These are phyloP conservation scores for Globisporangium takayamanum DNA, from an alignment of 352 stramenopile genomes.

Conservation along the genomic window DNA sequence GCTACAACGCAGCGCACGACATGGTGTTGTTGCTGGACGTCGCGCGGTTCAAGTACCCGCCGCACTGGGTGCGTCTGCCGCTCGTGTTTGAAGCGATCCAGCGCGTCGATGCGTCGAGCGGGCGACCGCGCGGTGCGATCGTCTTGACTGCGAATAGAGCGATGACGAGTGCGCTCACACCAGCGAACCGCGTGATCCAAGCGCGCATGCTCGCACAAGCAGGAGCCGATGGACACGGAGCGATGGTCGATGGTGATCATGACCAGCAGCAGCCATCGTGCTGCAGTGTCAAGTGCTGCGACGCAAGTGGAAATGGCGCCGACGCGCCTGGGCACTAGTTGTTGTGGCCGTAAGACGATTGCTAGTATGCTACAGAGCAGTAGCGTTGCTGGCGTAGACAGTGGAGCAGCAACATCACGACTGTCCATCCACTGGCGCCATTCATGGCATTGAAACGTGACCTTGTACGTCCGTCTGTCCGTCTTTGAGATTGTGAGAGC, in stretches of 20 bases:
- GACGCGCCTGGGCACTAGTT: no score
- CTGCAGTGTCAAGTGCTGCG: not conserved
- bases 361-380: no score
- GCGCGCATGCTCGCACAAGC: not conserved
- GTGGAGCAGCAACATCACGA: no score
- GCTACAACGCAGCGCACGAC: slow-evolving; percentile 88
- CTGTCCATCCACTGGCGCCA: no score
- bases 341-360: no score
- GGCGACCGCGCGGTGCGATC: slow-evolving; percentile 19
- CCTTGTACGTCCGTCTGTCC: no score
- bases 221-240: not conserved
- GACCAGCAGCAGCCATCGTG: no score
- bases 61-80: slow-evolving; percentile 72
- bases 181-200: slow-evolving; percentile 1
- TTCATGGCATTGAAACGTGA: no score
- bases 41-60: slow-evolving; percentile 94
- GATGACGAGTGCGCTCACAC: not conserved
- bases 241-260: no score
- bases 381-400: no score
- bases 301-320: not conserved
- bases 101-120: slow-evolving; percentile 33
- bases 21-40: slow-evolving; percentile 96
- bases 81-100: slow-evolving; percentile 50
- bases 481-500: no score
- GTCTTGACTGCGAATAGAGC: slow-evolving; percentile 8